These are phyloP conservation scores for Trichoderma simmonsii DNA, from an alignment of 2,329 filamentous ascomycete genomes.

Conservation along the genomic window DNA sequence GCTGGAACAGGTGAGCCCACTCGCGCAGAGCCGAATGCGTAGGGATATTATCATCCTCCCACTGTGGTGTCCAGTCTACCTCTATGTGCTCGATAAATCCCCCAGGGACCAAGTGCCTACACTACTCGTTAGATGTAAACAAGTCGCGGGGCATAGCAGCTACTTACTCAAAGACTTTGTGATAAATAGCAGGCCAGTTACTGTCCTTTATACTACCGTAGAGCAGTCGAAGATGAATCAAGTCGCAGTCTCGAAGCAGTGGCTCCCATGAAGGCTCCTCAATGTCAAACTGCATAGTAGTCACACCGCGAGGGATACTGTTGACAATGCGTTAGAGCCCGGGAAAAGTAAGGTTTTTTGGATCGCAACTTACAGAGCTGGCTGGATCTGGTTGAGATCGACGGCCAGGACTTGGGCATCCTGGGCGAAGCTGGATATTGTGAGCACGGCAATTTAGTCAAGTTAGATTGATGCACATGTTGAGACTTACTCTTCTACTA, in stretches of 20 bases:
- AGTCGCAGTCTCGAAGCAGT: conserved; percentile 59
- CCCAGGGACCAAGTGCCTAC: conserved; percentile 72
- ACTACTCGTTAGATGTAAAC: background rate
- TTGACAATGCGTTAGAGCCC: conserved; percentile 21
- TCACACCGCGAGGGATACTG: conserved; percentile 65
- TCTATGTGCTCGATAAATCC: conserved; percentile 86
- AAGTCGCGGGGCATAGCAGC: background rate
- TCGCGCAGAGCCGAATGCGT: conserved; percentile 55
- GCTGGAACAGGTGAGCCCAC: conserved; percentile 68
- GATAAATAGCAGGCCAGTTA: conserved; percentile 70
- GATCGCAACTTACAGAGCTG: conserved; percentile 32
- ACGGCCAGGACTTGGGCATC: conserved; percentile 37
- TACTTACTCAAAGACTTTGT: conserved; percentile 62
- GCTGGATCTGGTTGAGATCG: conserved; percentile 41
- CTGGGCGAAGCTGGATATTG: conserved; percentile 22
- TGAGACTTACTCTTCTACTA: conserved; percentile 63
- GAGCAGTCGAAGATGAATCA: conserved; percentile 80
- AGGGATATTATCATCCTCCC: conserved; percentile 63
- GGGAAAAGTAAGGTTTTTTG: too few relatives aligned
- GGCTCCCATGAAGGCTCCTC: conserved; percentile 64
- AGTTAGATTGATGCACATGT: background rate
- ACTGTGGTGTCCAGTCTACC: conserved; percentile 75
- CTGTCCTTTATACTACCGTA: conserved; percentile 68
- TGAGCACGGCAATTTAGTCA: background rate
- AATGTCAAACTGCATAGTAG: conserved; percentile 64